Evolutionary conservation across 1,284 basidiomycete species (phyloP).

Genomic region (Ganoderma resinaceum): DNA sequence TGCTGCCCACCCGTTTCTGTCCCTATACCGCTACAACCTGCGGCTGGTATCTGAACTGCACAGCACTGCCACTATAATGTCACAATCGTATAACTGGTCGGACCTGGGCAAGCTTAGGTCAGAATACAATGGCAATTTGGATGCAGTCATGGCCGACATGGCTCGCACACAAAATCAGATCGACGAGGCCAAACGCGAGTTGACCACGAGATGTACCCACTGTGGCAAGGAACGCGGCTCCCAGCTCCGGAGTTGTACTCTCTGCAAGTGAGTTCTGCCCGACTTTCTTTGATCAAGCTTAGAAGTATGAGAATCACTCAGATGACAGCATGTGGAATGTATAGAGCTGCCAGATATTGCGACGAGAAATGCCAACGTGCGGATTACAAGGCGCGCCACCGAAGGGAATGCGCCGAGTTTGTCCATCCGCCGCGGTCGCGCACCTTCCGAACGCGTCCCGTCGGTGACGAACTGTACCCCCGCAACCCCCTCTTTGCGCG

Average conservation of each 20-base stretch:
- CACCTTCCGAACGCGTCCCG: slow-evolving; percentile 13
- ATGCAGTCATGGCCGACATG: neutral
- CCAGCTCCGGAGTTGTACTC: neutral
- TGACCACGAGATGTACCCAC: neutral
- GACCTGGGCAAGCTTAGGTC: neutral
- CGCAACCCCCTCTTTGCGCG: slow-evolving; percentile 18
- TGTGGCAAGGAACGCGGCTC: neutral
- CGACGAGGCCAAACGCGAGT: neutral
- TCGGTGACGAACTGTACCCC: slow-evolving; percentile 8
- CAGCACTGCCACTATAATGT: too few species aligned
- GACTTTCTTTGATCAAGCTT: too few species aligned
- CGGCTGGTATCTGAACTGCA: too few species aligned
- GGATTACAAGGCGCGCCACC: slow-evolving; percentile 23
- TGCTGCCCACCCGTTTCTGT: too few species aligned
- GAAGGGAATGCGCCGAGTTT: slow-evolving; percentile 24
- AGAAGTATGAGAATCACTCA: too few species aligned
- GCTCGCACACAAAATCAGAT: neutral
- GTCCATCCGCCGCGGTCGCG: slow-evolving; percentile 18
- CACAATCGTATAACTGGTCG: neutral
- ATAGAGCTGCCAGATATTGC: slow-evolving; percentile 26
- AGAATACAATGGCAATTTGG: neutral
- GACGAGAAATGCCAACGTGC: slow-evolving; percentile 19
- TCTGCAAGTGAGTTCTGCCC: neutral
- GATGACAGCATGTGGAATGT: neutral
- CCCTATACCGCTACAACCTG: too few species aligned